A percentile compares a stretch with the other conserved stretches of the same genome.
Conservation (phyloP, 139 green algal species). For the Tetratostichococcus sp. region DNA sequence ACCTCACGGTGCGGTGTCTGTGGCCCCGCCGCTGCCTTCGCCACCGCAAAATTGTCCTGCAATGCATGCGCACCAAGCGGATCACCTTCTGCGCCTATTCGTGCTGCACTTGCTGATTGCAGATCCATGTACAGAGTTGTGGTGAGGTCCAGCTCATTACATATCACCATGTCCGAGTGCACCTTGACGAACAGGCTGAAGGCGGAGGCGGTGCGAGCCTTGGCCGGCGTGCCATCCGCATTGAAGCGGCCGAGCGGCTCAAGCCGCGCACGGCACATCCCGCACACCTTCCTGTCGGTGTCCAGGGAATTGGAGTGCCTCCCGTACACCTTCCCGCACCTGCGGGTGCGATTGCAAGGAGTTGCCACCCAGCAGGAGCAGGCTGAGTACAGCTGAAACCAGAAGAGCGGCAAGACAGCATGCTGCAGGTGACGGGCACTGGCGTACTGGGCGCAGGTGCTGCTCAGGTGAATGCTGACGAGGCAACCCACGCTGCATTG, state of each 20-base stretch:
- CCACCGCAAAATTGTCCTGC: constrained; percentile 31
- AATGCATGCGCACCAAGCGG: background rate
- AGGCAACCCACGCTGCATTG: constrained; percentile 12
- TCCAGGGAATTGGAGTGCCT: constrained; percentile 62
- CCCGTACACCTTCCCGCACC: constrained; percentile 39
- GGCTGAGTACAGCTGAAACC: too few relatives aligned
- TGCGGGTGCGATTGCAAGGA: background rate
- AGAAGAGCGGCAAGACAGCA: too few relatives aligned
- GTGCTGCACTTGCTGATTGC: too few relatives aligned
- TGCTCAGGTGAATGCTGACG: background rate
- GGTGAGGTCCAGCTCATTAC: too few relatives aligned
- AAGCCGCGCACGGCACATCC: constrained; percentile 36
- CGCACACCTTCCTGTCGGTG: constrained; percentile 39
- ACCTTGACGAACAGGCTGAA: constrained; percentile 35
- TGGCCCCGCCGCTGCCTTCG: constrained; percentile 12
- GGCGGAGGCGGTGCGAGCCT: background rate
- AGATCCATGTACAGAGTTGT: too few relatives aligned
- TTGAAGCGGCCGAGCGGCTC: constrained; percentile 45
- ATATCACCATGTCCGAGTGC: too few relatives aligned
- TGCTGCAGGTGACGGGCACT: too few relatives aligned
- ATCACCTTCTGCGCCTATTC: too few relatives aligned
- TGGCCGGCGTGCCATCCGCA: constrained; percentile 28
- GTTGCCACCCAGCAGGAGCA: too few relatives aligned
- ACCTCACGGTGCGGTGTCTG: constrained; percentile 30
- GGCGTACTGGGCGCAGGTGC: background rate